Base-by-base conservation (phyloP, 768 basidiomycete genomes). In the Suillus subalutaceus region DNA sequence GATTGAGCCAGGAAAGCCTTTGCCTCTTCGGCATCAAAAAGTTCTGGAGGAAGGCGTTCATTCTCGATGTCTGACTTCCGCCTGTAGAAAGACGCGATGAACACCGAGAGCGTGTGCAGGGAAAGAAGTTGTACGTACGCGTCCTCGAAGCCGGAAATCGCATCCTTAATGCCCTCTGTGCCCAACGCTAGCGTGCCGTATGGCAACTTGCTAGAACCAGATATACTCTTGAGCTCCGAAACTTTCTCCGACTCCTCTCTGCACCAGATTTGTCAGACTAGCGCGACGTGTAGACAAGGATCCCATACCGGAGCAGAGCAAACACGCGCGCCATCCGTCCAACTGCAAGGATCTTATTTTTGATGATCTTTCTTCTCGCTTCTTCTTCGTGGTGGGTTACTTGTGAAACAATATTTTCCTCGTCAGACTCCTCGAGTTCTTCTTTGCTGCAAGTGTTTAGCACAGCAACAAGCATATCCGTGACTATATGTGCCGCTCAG, bases 1-100 rank as follows among this genome's bases (percentile, higher is more conserved):
- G 78, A 75, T 15, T 77, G 75, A 59, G 73, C 68, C 64, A 92
- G 72, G 68, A 88, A 85, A 8, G 90, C 87, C 69, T 85, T 88
- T 64, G 88, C 90, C 78, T 91, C 89, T 66, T 77, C 76, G 7
- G 88, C 90, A 73, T 98, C 96, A 75, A 94, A 91, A 20, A 99
- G 84, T 18, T 98, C 95, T 2, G 97, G 97, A 3, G 97, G 97
- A n/a, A 99, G 83, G 41, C 96, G 91, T 79, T 99, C 97, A 79
- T 99, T 99, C 80, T 99, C 97, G 70, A 99, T 98, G 82, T 99
- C 97, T 53, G 93, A 94, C 81, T 96, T 96, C 67, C 96, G 94
- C 50, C 95, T 96, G 70, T 48, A 65, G 52, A n/a, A n/a, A 23
- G 30, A 40, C 55, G 38, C 23, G 5, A 40, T 26, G 20, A 38